Evolutionary conservation across 208 protist genomes (phyloP).

Genomic region (Wallacemonas sp.): DNA sequence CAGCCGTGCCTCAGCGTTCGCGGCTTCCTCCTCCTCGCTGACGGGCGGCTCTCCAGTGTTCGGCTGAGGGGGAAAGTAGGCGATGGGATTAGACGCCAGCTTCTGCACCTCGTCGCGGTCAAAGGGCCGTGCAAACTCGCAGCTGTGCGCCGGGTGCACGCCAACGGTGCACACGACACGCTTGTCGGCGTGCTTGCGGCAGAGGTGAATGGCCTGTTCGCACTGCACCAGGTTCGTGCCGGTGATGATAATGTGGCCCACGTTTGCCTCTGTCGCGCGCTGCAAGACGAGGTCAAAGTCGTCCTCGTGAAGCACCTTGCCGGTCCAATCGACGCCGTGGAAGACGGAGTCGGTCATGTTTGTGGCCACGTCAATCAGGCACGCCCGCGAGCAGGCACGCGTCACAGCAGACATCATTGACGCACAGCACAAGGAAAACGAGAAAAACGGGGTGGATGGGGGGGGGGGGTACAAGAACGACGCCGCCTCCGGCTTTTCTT

Average conservation of each 20-base stretch:
- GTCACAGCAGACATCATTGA: neutral
- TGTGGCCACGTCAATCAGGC: slow-evolving; percentile 85
- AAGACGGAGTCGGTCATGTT: slow-evolving; percentile 92
- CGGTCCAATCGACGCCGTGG: slow-evolving; percentile 83
- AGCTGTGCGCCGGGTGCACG: slow-evolving; percentile 82
- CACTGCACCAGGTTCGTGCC: slow-evolving; percentile 78
- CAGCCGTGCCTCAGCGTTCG: slow-evolving; percentile 43
- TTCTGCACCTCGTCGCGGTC: slow-evolving; percentile 29
- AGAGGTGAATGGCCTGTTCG: slow-evolving; percentile 80
- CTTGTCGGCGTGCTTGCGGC: slow-evolving; percentile 53
- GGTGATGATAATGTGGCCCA: slow-evolving; percentile 85
- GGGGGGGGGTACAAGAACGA: too few relatives aligned
- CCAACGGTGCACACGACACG: slow-evolving; percentile 78
- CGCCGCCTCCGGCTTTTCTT: too few relatives aligned
- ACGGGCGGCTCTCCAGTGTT: slow-evolving; percentile 7
- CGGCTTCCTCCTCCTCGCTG: slow-evolving; percentile 21
- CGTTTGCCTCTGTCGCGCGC: slow-evolving; percentile 50
- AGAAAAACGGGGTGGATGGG: too few relatives aligned
- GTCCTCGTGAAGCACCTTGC: slow-evolving; percentile 71
- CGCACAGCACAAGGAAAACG: too few relatives aligned
- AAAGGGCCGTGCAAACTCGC: slow-evolving; percentile 66
- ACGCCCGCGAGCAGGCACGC: slow-evolving; percentile 16
- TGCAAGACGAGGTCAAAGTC: slow-evolving; percentile 82
- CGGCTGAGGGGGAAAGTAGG: neutral
- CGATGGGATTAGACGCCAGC: slow-evolving; percentile 1